Conservation (phyloP, 345 rosid species). For the Nephelium lappaceum region DNA sequence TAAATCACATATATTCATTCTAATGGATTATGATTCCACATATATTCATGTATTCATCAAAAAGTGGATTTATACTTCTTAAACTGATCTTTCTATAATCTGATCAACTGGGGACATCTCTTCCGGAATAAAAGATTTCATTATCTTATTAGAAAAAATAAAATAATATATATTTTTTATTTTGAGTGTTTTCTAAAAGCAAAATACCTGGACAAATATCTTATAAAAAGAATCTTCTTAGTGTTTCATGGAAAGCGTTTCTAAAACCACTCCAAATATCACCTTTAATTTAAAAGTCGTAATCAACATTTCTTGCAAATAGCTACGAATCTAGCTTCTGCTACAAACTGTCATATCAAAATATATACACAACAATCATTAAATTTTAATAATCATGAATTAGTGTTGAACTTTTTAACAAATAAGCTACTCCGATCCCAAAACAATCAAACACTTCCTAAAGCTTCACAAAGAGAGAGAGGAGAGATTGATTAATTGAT, state of each 20-base stretch:
- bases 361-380: background rate
- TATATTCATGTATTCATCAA: too few species aligned
- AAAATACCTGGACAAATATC: background rate
- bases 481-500: slow-evolving; percentile 7
- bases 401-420: background rate
- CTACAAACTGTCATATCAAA: slow-evolving; percentile 11
- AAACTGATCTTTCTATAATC: background rate
- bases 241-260: background rate
- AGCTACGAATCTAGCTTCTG: background rate
- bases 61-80: background rate
- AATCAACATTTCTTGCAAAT: slow-evolving; percentile 7
- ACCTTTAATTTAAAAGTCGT: background rate
- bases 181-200: background rate
- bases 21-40: too few species aligned
- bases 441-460: background rate
- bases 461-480: background rate
- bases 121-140: too few species aligned
- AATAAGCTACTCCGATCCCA: background rate
- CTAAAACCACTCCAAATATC: background rate
- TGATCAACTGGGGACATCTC: too few species aligned
- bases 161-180: too few species aligned
- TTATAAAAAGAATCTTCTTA: too few species aligned
- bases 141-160: too few species aligned
- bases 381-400: background rate
- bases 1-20: too few species aligned